phyloP scores from a whole-genome alignment of 179 eudicot species.

The Actinidia chinensis region DNA sequence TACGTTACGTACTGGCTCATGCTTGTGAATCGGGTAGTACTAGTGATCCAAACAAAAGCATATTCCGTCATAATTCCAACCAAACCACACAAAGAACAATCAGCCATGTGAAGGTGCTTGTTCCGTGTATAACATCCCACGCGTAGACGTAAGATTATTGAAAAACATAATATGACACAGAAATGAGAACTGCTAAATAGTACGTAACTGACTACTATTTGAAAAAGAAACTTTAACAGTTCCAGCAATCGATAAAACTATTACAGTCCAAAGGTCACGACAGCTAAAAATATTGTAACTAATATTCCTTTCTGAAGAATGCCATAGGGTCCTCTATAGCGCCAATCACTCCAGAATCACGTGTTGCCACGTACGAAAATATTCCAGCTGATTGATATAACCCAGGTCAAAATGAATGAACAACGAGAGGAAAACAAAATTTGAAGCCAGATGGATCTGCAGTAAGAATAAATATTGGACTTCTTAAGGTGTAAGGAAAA shows the following conservation, averaged over 20 bases:
- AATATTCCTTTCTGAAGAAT: slow-evolving; percentile 95
- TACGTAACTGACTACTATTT: background rate
- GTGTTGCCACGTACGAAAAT: slow-evolving; percentile 79
- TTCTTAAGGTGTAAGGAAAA: slow-evolving; percentile 15
- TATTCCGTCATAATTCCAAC: slow-evolving; percentile 95
- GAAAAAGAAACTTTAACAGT: background rate
- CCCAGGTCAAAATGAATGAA: slow-evolving; percentile 94
- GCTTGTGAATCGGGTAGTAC: slow-evolving; percentile 95
- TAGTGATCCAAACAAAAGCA: slow-evolving; percentile 81
- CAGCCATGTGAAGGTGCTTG: slow-evolving; percentile 98
- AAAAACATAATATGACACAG: background rate
- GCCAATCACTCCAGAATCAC: slow-evolving; percentile 56
- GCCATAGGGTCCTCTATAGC: slow-evolving; percentile 85
- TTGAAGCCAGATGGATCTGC: slow-evolving; percentile 99
- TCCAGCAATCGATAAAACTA: slow-evolving; percentile 10
- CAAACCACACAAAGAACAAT: slow-evolving; percentile 87
- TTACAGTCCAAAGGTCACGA: slow-evolving; percentile 89
- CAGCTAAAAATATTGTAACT: slow-evolving; percentile 77
- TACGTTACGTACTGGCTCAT: slow-evolving; percentile 91
- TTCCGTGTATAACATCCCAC: slow-evolving; percentile 96
- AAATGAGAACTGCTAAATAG: background rate
- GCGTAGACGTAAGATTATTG: slow-evolving; percentile 65
- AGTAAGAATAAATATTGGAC: slow-evolving; percentile 16
- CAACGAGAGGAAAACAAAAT: slow-evolving; percentile 96
- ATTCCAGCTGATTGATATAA: slow-evolving; percentile 92